phyloP scores from a whole-genome alignment of 2,329 filamentous ascomycete genomes.

The Ophioceras dolichostomum region DNA sequence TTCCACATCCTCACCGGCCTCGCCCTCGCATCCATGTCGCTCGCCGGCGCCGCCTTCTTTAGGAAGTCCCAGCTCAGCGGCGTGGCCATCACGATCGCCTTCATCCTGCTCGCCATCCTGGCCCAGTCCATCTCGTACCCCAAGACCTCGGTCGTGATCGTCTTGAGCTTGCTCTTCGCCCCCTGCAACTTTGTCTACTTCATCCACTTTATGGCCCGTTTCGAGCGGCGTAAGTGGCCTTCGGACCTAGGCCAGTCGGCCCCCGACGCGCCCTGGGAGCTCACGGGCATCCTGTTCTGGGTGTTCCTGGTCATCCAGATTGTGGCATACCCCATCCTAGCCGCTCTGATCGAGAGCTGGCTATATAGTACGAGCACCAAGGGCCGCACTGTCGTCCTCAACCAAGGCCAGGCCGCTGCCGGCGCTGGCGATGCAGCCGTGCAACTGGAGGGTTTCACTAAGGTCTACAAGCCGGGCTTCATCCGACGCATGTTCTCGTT shows the following conservation, averaged over 20 bases:
- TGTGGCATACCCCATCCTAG: conserved; percentile 63
- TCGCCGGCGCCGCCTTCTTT: conserved; percentile 75
- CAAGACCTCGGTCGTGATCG: conserved; percentile 49
- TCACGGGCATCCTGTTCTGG: conserved; percentile 68
- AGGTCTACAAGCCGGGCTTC: conserved; percentile 59
- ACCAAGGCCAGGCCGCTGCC: conserved; percentile 15
- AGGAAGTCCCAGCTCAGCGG: conserved; percentile 79
- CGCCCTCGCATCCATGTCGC: conserved; percentile 65
- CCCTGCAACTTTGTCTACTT: conserved; percentile 85
- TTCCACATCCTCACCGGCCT: conserved; percentile 69
- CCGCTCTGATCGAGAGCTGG: conserved; percentile 57
- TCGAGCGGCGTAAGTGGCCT: conserved; percentile 47
- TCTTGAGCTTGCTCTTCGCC: conserved; percentile 67
- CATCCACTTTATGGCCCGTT: conserved; percentile 62
- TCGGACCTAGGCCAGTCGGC: conserved; percentile 50
- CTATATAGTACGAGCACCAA: conserved; percentile 64
- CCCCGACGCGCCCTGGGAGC: conserved; percentile 51
- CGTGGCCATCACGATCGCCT: conserved; percentile 61
- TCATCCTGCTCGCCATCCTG: conserved; percentile 66
- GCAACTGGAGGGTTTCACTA: conserved; percentile 60
- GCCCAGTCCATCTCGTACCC: conserved; percentile 61
- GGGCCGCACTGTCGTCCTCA: conserved; percentile 39
- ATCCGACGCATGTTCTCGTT: conserved; percentile 40
- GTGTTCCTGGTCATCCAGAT: conserved; percentile 69
- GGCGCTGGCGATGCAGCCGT: conserved; percentile 41